Conservation (phyloP, 768 basidiomycete species). For the Psilocybe cubensis region DNA sequence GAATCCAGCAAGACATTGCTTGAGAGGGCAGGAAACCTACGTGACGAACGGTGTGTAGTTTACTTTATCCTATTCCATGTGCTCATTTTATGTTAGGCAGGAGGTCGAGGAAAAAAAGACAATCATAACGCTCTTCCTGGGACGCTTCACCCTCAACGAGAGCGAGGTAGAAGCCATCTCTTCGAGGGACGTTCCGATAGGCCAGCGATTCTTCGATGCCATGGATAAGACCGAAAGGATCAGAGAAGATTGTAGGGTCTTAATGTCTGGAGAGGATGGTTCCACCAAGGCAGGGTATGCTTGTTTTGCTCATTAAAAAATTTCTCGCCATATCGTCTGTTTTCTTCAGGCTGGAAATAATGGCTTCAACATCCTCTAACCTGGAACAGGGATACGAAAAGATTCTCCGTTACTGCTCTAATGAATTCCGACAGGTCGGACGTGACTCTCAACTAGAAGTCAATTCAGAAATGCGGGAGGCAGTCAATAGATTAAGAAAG, state of each 20-base stretch:
- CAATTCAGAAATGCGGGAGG: conserved; percentile 63
- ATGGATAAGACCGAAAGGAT: conserved; percentile 89
- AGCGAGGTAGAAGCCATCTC: conserved; percentile 75
- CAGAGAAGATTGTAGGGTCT: conserved; percentile 79
- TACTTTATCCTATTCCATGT: neutral
- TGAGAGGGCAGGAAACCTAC: conserved; percentile 79
- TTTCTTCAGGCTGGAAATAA: conserved; percentile 76
- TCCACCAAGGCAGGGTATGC: conserved; percentile 76
- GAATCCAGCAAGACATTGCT: conserved; percentile 79
- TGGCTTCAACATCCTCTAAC: conserved; percentile 77
- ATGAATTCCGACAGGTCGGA: conserved; percentile 82
- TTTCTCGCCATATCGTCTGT: neutral
- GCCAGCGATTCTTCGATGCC: conserved; percentile 74
- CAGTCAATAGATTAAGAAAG: conserved; percentile 71
- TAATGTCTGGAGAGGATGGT: conserved; percentile 86
- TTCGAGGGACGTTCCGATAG: conserved; percentile 79
- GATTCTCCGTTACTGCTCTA: conserved; percentile 81
- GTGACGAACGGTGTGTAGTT: conserved; percentile 65
- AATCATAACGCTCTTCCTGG: conserved; percentile 79
- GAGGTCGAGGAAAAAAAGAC: conserved; percentile 71
- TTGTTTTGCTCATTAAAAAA: neutral
- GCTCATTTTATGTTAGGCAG: conserved; percentile 44
- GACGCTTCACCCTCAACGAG: conserved; percentile 81
- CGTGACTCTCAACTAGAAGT: conserved; percentile 79
- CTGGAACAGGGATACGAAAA: conserved; percentile 93